These are phyloP conservation scores for Westerdykella sp. DNA, from an alignment of 2,329 filamentous ascomycete species.

Conservation along the genomic window DNA sequence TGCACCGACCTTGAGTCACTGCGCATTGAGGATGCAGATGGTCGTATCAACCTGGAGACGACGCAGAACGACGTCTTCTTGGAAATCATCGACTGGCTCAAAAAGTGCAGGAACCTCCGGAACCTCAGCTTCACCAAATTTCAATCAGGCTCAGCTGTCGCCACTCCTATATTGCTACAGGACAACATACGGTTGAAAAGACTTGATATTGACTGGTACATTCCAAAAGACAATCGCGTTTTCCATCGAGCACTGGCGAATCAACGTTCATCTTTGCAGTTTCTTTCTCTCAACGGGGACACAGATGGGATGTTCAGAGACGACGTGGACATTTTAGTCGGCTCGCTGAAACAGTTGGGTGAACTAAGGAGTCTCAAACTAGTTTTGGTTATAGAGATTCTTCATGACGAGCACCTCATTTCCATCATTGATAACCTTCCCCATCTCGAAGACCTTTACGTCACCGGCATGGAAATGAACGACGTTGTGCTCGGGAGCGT, in stretches of 20 bases:
- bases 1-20: conserved; percentile 48
- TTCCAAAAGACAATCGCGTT: conserved; percentile 42
- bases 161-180: conserved; percentile 46
- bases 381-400: conserved; percentile 47
- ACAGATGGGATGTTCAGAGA: conserved; percentile 43
- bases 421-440: conserved; percentile 42
- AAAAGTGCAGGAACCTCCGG: conserved; percentile 47
- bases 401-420: conserved; percentile 47
- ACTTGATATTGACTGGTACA: conserved; percentile 47
- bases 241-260: conserved; percentile 50
- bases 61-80: conserved; percentile 49
- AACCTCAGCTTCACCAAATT: conserved; percentile 49
- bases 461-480: conserved; percentile 50
- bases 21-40: conserved; percentile 43
- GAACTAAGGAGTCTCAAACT: conserved; percentile 51
- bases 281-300: conserved; percentile 44
- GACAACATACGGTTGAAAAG: conserved; percentile 43
- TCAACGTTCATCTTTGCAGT: conserved; percentile 47
- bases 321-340: conserved; percentile 45
- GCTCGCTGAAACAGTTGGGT: conserved; percentile 47
- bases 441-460: conserved; percentile 51
- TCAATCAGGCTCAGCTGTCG: conserved; percentile 47
- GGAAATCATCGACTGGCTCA: conserved; percentile 50
- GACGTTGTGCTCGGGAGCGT: conserved; percentile 45
- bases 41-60: conserved; percentile 43